These are phyloP conservation scores for Penicillium sp. DNA, from an alignment of 2,329 filamentous ascomycete species.

Conservation along the genomic window DNA sequence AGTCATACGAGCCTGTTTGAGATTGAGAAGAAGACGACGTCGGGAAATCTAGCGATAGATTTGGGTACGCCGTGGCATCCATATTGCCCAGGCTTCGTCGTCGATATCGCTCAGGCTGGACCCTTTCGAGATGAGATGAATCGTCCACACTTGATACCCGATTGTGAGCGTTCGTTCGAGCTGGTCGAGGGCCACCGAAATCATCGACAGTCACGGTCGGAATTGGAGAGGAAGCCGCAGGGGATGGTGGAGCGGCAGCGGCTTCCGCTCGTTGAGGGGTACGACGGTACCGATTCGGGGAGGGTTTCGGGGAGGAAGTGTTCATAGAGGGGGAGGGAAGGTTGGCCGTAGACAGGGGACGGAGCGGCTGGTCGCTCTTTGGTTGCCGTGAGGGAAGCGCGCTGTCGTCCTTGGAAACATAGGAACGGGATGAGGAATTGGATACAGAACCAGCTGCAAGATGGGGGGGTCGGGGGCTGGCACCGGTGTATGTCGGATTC, in stretches of 20 bases:
- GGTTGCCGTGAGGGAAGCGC: conserved; percentile 41
- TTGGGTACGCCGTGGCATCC: conserved; percentile 44
- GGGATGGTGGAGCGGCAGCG: conserved; percentile 20
- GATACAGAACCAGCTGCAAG: conserved; percentile 54
- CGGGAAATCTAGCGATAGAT: conserved; percentile 34
- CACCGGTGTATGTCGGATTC: conserved; percentile 29
- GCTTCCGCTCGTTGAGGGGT: conserved; percentile 57
- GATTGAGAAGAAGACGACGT: conserved; percentile 32
- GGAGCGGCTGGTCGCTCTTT: conserved; percentile 36
- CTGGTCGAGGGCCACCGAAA: conserved; percentile 38
- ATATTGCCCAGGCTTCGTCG: conserved; percentile 78
- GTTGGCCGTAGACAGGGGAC: conserved; percentile 50
- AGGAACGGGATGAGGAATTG: conserved; percentile 46
- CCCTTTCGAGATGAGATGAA: conserved; percentile 52
- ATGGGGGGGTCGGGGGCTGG: conserved; percentile 41
- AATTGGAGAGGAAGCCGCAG: conserved; percentile 5
- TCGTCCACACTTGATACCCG: conserved; percentile 68
- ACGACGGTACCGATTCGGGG: conserved; percentile 82
- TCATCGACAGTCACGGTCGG: conserved; percentile 38
- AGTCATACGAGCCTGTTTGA: conserved; percentile 36
- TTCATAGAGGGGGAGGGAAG: conserved; percentile 52
- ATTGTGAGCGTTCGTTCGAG: conserved; percentile 51
- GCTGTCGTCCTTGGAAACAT: conserved; percentile 51
- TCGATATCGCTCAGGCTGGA: conserved; percentile 70
- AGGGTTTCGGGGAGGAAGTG: conserved; percentile 57